These are phyloP conservation scores for Dioszegia crocea DNA, from an alignment of 768 basidiomycete genomes.

Conservation along the genomic window DNA sequence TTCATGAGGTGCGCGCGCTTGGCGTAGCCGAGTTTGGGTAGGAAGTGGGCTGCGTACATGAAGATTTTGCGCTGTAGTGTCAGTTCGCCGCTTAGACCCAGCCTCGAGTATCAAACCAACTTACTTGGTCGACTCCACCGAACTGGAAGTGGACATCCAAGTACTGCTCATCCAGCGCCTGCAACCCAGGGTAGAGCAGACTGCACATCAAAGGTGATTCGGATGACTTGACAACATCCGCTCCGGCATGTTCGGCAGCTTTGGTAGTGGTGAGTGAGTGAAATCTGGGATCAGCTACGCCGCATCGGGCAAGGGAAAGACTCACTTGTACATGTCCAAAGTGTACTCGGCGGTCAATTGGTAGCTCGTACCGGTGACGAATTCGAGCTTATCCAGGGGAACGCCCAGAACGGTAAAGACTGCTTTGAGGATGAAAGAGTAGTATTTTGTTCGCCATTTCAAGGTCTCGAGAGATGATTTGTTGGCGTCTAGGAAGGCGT, in stretches of 20 bases:
- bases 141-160: constrained; percentile 95
- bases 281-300: constrained; percentile 50
- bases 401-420: constrained; percentile 87
- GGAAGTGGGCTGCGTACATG: constrained; percentile 92
- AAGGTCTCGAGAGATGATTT: constrained; percentile 94
- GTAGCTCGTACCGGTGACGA: constrained; percentile 87
- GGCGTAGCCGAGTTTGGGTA: constrained; percentile 83
- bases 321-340: constrained; percentile 77
- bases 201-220: constrained; percentile 86
- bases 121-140: constrained; percentile 92
- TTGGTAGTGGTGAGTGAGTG: constrained; percentile 89
- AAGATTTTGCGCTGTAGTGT: constrained; percentile 84
- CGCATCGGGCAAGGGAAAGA: background rate
- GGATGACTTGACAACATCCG: constrained; percentile 97
- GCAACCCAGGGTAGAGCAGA: constrained; percentile 89
- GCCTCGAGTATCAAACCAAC: constrained; percentile 21
- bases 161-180: constrained; percentile 97
- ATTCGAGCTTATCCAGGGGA: constrained; percentile 73
- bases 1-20: constrained; percentile 99
- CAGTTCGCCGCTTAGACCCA: background rate
- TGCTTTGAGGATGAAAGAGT: constrained; percentile 71
- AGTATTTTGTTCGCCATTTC: constrained; percentile 80
- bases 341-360: constrained; percentile 88
- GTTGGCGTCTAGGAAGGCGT: constrained; percentile 94
- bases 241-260: constrained; percentile 96